Evolutionary conservation across 2,329 filamentous ascomycete genomes (phyloP).

Genomic region (Nemania sp.): DNA sequence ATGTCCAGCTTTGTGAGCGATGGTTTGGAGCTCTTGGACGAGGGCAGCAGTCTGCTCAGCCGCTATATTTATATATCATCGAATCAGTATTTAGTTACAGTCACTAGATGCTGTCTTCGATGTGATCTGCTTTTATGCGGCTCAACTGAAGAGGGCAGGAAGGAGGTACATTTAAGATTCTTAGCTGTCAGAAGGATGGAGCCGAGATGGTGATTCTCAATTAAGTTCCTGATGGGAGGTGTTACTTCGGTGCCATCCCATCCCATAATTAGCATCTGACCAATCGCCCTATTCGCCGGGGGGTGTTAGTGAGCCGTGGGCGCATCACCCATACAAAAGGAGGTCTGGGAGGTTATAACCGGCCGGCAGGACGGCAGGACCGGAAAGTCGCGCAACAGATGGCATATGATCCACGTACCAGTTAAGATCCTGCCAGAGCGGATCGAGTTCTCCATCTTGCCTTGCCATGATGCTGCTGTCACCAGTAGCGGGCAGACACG

Average conservation of each 20-base stretch:
- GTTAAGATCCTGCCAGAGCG: conserved; percentile 80
- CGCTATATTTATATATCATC: conserved; percentile 65
- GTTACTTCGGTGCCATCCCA: conserved; percentile 88
- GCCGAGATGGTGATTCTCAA: conserved; percentile 87
- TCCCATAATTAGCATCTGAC: conserved; percentile 84
- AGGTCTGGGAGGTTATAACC: conserved; percentile 26
- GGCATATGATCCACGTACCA: conserved; percentile 68
- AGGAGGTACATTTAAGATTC: conserved; percentile 79
- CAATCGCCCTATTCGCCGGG: conserved; percentile 69
- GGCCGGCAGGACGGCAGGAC: neutral
- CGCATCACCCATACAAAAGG: conserved; percentile 34
- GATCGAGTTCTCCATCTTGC: conserved; percentile 64
- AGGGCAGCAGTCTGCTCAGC: conserved; percentile 89
- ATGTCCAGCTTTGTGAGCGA: conserved; percentile 90
- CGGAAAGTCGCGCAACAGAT: neutral
- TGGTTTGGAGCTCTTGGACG: conserved; percentile 91
- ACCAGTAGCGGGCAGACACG: conserved; percentile 40
- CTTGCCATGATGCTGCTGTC: conserved; percentile 52
- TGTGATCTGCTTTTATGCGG: conserved; percentile 25
- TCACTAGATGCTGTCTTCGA: conserved; percentile 32
- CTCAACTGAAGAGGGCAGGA: conserved; percentile 25
- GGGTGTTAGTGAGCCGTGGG: conserved; percentile 45
- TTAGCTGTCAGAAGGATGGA: conserved; percentile 87
- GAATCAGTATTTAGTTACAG: conserved; percentile 50
- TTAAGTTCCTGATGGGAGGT: conserved; percentile 82